These are phyloP conservation scores for Nosema granulosis DNA, from an alignment of 371 early-diverging fungal species.

Conservation along the genomic window DNA sequence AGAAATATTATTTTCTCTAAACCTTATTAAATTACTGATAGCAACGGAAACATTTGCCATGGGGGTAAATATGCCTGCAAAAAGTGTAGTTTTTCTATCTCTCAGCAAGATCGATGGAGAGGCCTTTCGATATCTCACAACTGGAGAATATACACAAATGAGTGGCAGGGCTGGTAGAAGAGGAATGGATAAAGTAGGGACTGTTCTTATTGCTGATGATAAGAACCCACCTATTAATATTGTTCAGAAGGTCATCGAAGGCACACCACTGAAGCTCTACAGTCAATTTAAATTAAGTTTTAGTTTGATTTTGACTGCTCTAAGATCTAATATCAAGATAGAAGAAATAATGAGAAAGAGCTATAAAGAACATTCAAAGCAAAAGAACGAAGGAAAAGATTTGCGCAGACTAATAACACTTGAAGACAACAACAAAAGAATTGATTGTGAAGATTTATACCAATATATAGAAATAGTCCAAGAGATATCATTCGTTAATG, in stretches of 20 bases:
- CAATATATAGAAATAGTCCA: slow-evolving; percentile 34
- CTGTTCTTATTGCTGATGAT: slow-evolving; percentile 77
- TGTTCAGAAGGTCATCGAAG: slow-evolving; percentile 56
- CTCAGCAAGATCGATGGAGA: slow-evolving; percentile 71
- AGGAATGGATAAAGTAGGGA: slow-evolving; percentile 84
- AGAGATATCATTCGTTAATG: slow-evolving; percentile 16
- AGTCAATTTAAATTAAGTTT: slow-evolving; percentile 64
- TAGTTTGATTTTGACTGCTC: slow-evolving; percentile 58
- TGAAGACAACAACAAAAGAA: slow-evolving; percentile 1
- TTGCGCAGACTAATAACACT: slow-evolving; percentile 42
- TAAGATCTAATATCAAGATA: slow-evolving; percentile 60
- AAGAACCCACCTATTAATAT: slow-evolving; percentile 43
- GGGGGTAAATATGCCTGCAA: slow-evolving; percentile 98
- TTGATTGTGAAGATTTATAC: slow-evolving; percentile 36
- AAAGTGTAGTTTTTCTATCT: slow-evolving; percentile 83
- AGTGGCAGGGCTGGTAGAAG: slow-evolving; percentile 94
- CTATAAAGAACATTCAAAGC: slow-evolving; percentile 62
- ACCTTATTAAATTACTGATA: slow-evolving; percentile 81
- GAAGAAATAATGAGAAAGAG: slow-evolving; percentile 65
- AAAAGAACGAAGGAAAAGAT: slow-evolving; percentile 43
- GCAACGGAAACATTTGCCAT: slow-evolving; percentile 91
- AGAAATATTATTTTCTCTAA: slow-evolving; percentile 85
- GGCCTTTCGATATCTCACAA: slow-evolving; percentile 73
- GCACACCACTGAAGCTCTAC: slow-evolving; percentile 49
- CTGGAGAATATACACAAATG: slow-evolving; percentile 97